Base-by-base conservation (phyloP, 2,329 filamentous ascomycete genomes). In the Hymenoscyphus repandus region DNA sequence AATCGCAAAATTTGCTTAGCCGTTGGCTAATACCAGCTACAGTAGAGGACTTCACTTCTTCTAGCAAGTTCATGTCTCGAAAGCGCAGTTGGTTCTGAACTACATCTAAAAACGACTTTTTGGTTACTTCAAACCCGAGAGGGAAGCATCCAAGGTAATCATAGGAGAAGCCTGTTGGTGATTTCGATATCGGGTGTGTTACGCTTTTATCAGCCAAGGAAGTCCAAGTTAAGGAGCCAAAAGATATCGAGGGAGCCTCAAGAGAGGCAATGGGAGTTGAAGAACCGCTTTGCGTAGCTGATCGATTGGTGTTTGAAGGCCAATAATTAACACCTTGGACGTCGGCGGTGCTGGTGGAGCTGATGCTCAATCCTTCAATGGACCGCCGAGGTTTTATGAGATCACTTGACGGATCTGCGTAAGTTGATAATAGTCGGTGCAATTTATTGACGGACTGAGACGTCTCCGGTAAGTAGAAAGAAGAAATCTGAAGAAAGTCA, bases 71-170 rank as follows among this genome's bases (percentile, higher is more conserved):
- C 10, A 64, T 55, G 12, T 62, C 58, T 22, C 59, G 50, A 2
- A 64, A 51, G 17, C 59, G 61, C 17, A 50, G 51, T 50, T 65
- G 64, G 2, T 45, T 49, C 31, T 58, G 49, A 3, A 62, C 46
- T 1, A 66, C 42, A 5, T 64, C 57, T 3, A 51, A 44, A 45
- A 64, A 63, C n/a, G 62, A 61, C 15, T 60, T 56, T 9, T 45
- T 49, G 0, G 58, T 58, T n/a, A 56, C 52, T 40, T 66, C 56
- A 20, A 61, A 50, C 1, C 63, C 64, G 3, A 66, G 48, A 36
- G 60, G 63, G 44, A 66, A 66, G 18, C 64, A 66, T 13, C 63
- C 63, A 1, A 65, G 44, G 7, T 60, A 62, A 2, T 56, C 55
- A 39, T 62, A 62, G 12, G 59, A 57, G 5, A 49, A 36, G 11